Percentiles rank a stretch among this genome's conserved stretches.
These are phyloP conservation scores for Xerocomellus intermedius DNA, from an alignment of 768 basidiomycete species.

Conservation along the genomic window DNA sequence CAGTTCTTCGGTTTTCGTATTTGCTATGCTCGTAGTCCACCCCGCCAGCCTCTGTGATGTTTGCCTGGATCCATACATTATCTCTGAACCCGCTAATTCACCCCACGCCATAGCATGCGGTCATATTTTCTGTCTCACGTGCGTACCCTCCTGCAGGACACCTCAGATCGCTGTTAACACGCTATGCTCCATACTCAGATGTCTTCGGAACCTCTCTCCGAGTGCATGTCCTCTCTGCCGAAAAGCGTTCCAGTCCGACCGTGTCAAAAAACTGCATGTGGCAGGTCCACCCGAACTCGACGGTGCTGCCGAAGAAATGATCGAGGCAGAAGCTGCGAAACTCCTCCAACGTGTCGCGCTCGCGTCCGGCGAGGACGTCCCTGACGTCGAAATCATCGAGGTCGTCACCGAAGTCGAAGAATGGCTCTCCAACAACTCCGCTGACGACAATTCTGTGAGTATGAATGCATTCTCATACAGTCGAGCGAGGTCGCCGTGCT, in stretches of 20 bases:
- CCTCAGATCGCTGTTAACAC: slow-evolving; percentile 12
- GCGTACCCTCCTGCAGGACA: slow-evolving; percentile 31
- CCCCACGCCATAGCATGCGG: slow-evolving; percentile 77
- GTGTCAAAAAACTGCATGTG: slow-evolving; percentile 67
- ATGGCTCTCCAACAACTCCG: slow-evolving; percentile 47
- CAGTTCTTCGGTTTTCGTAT: slow-evolving; percentile 22
- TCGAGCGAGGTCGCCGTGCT: not conserved
- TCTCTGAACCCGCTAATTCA: slow-evolving; percentile 45
- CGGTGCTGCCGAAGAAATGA: slow-evolving; percentile 38
- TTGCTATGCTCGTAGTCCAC: slow-evolving; percentile 60
- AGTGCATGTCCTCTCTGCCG: slow-evolving; percentile 66
- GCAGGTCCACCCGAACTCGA: slow-evolving; percentile 41
- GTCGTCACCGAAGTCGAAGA: slow-evolving; percentile 47
- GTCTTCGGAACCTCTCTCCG: slow-evolving; percentile 50
- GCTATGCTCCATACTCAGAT: slow-evolving; percentile 38
- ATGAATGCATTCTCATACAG: slow-evolving; percentile 1
- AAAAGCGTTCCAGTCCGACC: slow-evolving; percentile 53
- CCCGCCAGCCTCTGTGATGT: slow-evolving; percentile 74
- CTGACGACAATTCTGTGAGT: slow-evolving; percentile 39
- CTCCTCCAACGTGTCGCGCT: slow-evolving; percentile 36
- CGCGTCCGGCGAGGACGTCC: slow-evolving; percentile 33
- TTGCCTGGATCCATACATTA: slow-evolving; percentile 60
- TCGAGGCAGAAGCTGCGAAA: slow-evolving; percentile 40
- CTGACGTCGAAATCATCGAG: slow-evolving; percentile 35
- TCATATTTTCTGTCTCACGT: slow-evolving; percentile 72